Base-by-base conservation (phyloP, 1,284 basidiomycete species). In the Fomitiporia mediterranea region DNA sequence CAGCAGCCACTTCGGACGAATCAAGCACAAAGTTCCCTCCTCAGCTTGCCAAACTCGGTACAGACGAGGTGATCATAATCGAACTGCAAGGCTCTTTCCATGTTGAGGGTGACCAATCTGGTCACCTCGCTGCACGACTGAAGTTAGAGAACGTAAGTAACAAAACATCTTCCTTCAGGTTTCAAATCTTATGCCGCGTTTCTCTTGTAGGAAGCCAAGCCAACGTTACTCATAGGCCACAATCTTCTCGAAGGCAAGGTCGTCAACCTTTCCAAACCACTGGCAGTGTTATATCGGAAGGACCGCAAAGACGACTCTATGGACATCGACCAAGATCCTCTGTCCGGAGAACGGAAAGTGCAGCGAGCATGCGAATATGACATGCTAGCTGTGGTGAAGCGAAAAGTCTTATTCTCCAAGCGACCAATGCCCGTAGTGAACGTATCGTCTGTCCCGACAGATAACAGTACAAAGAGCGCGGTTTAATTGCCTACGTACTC, bases 231-330 rank as follows among this genome's bases (percentile, higher is more conserved):
- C 59, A 87, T 97, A 56, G 93, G 93, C 5, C 86, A 95, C 69
- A 91, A 97, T 66, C 74, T 93, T 15, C 81, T 97, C 0, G 94
- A 97, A 67, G 94, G 94, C 47, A 92, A 90, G 66, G 77, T 96
- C 55, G 79, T 84, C 35, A 79, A 74, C 40, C 76, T 97, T 8
- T 70, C 84, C 0, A 92, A 89, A 66, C 91, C 91, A 0, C 77
- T 91, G 43, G 92, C 86, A 0, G 79, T 94, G 47, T 71, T 91
- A 13, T 39, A 56, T 19, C 57, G 59, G 42, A 54, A 53, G 23
- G 47, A 42, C 5, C 37, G 51, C n/a, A 28, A 28, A 11, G 37
- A 21, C 27, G n/a, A 44, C 5, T 32, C 44, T 1, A 60, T 57
- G 19, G 49, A 53, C 6, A 49, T 50, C 5, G 62, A 60, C 13